Percentiles rank a stretch among this genome's conserved stretches.
Conservation (phyloP, 176 grass and related monocot species). For the Saccharum spontaneum region DNA sequence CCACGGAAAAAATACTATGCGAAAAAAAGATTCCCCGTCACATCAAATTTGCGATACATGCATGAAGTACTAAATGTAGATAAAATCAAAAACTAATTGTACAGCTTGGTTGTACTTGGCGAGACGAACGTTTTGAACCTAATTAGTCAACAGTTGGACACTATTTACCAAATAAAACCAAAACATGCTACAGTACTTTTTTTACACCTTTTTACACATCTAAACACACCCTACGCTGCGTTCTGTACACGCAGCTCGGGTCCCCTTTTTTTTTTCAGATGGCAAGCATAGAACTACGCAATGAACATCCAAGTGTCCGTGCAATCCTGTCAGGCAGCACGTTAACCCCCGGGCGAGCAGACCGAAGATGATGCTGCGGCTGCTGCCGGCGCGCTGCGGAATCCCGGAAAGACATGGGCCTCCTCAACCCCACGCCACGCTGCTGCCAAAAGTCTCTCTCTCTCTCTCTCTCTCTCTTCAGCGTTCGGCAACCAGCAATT, state of each 20-base stretch:
- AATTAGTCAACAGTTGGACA: too few relatives aligned
- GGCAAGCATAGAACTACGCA: neutral
- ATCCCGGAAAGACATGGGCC: constrained; percentile 34
- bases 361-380: constrained; percentile 42
- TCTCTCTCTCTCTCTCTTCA: neutral
- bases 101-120: too few relatives aligned
- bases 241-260: neutral
- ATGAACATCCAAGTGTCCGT: neutral
- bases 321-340: neutral
- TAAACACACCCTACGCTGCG: too few relatives aligned
- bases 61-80: too few relatives aligned
- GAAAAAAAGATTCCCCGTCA: too few relatives aligned
- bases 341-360: constrained; percentile 15
- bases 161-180: too few relatives aligned
- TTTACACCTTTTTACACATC: too few relatives aligned
- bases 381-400: constrained; percentile 32
- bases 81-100: too few relatives aligned
- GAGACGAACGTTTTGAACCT: too few relatives aligned
- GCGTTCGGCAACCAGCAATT: constrained; percentile 25
- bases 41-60: too few relatives aligned
- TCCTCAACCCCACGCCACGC: constrained; percentile 25
- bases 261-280: neutral
- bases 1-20: too few relatives aligned
- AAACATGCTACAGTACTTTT: too few relatives aligned
- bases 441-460: constrained; percentile 19